Evolutionary conservation across 352 stramenopile genomes (phyloP), one percentile per base, ranked within the genome.

Genomic region (Salisapilia sapeloensis): DNA sequence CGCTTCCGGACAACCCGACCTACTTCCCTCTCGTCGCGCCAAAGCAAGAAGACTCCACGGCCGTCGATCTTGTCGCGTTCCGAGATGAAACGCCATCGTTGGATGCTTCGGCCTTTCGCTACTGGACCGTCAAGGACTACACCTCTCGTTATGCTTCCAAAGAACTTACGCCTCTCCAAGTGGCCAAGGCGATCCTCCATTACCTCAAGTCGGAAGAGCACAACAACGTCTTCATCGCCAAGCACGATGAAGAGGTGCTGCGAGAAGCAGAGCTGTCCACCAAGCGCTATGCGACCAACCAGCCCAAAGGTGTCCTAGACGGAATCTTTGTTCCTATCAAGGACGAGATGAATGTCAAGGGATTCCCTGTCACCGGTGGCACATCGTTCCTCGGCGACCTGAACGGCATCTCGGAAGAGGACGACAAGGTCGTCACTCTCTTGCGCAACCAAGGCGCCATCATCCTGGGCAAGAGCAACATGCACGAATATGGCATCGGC

Each of bases 311-410:
- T 12, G 56, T 92, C 16, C 44, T 94, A 10, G 80, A 95, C 47
- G 83, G 83, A 14, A 79, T 95, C 8, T 79, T 77, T 0, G 56
- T 95, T 9, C 69, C 58, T 2, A 59, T 94, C 32, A 95, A 95
- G 50, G 83, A 95, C 30, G 69, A 84, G 38, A 52, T 92, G 30
- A 52, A 66, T 14, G 60, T 91, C 17, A 62, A 64, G 19, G 70
- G 72, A 30, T 65, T 85, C 43, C 42, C 40, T 13, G 74, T 70
- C 35, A 74, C 60, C n/a, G 47, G 55, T 2, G 83, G 80, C 8
- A 87, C 77, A n/a, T 78, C 58, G 1, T 90, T 86, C 26, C 23
- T 91, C 8, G 61, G 55, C 25, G 53, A 80, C 12, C 40, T 64
- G 35, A 45, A 55, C n/a, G 52, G 55, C 13, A 40, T 50, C 6